phyloP scores from a whole-genome alignment of 2,329 filamentous ascomycete genomes.

The Alternaria dauci region DNA sequence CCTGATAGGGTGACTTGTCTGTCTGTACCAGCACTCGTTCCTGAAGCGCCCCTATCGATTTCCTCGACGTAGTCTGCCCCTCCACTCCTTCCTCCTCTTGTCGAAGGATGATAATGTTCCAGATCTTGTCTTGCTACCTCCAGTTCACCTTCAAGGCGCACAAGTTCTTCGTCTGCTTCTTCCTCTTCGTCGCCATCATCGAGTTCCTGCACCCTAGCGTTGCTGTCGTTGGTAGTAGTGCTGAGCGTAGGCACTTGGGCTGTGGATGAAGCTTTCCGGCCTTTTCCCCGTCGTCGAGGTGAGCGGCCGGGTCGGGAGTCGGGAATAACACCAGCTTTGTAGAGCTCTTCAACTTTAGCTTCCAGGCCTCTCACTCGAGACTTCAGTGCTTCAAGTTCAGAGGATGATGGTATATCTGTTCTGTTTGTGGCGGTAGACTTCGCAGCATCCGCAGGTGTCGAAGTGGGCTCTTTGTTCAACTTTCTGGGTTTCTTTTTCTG shows the following conservation, averaged over 20 bases:
- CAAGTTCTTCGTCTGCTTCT: slow-evolving; percentile 45
- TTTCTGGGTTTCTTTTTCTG: slow-evolving; percentile 41
- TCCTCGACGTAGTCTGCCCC: slow-evolving; percentile 41
- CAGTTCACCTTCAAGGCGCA: slow-evolving; percentile 44
- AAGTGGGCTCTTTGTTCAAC: slow-evolving; percentile 41
- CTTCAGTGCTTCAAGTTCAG: slow-evolving; percentile 48
- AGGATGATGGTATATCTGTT: slow-evolving; percentile 21
- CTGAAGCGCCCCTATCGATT: slow-evolving; percentile 29
- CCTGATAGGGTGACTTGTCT: slow-evolving; percentile 47
- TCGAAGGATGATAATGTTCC: slow-evolving; percentile 32
- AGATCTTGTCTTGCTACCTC: slow-evolving; percentile 44
- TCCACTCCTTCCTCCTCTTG: slow-evolving; percentile 12
- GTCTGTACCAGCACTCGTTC: slow-evolving; percentile 14
- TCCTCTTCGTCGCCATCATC: slow-evolving; percentile 29
- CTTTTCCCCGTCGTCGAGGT: slow-evolving; percentile 45
- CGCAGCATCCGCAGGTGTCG: slow-evolving; percentile 9
- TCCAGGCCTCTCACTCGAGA: slow-evolving; percentile 47
- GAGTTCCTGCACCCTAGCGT: slow-evolving; percentile 26
- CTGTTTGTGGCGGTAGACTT: slow-evolving; percentile 3
- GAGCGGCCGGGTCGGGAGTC: slow-evolving; percentile 33
- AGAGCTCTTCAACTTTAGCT: slow-evolving; percentile 49
- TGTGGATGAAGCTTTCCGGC: slow-evolving; percentile 36
- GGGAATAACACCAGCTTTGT: slow-evolving; percentile 24
- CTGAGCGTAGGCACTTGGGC: slow-evolving; percentile 32
- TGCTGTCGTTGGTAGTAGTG: slow-evolving; percentile 4